phyloP scores from a whole-genome alignment of 345 rosid genomes.

The Eucalyptus marginata region DNA sequence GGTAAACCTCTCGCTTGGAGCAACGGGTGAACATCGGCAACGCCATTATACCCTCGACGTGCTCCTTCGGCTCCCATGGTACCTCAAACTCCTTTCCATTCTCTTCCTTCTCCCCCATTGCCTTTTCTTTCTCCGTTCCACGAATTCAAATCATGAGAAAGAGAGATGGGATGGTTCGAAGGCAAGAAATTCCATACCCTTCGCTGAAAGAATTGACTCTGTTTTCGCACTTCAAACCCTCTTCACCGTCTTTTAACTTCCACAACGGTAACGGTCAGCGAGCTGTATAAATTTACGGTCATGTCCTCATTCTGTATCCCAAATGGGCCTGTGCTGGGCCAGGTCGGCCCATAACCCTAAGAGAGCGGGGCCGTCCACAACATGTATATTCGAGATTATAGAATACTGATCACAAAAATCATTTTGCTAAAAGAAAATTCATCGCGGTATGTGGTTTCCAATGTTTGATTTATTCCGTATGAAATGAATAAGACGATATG shows the following conservation, averaged over 20 bases:
- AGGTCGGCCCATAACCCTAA: not conserved
- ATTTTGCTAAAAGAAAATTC: not conserved
- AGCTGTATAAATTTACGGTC: not conserved
- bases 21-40: not conserved
- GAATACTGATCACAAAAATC: not conserved
- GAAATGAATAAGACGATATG: not conserved
- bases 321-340: not conserved
- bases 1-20: not conserved
- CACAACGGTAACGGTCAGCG: not conserved
- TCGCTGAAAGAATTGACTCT: not conserved
- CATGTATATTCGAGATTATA: not conserved
- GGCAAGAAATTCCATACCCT: not conserved
- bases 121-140: not conserved
- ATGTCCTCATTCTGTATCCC: not conserved
- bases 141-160: not conserved
- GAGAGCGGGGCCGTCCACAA: not conserved
- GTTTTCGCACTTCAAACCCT: not conserved
- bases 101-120: not conserved
- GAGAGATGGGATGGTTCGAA: not conserved
- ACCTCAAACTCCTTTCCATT: not conserved
- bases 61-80: not conserved
- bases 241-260: not conserved
- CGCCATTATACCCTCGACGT: not conserved
- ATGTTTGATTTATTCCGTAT: no score
- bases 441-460: no score